phyloP scores from a whole-genome alignment of 164 flowering plant species.

The Sedum album region DNA sequence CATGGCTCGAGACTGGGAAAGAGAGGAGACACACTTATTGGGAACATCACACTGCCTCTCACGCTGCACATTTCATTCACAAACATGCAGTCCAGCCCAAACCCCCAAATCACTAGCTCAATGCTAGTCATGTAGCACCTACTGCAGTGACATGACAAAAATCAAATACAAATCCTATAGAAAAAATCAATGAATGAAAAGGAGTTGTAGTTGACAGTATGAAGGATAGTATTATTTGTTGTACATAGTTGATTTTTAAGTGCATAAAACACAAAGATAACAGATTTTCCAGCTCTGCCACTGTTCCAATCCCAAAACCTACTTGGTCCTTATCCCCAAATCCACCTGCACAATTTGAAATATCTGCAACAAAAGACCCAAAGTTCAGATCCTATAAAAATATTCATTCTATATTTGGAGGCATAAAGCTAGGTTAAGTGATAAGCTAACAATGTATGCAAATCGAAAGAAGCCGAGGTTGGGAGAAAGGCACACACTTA shows the following conservation, averaged over 20 bases:
- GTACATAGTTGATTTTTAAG: neutral
- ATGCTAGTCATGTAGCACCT: neutral
- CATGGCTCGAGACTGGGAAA: neutral
- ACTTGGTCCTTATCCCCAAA: neutral
- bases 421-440: neutral
- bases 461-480: neutral
- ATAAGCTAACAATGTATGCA: neutral
- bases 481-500: neutral
- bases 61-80: conserved; percentile 6
- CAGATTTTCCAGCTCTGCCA: neutral
- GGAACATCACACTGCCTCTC: conserved; percentile 3
- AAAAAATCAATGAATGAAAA: no score
- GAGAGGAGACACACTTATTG: conserved; percentile 2
- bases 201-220: no score
- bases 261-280: neutral
- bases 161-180: neutral
- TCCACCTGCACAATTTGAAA: neutral
- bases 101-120: conserved; percentile 7
- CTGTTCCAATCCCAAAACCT: neutral
- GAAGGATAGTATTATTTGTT: no score
- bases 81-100: neutral
- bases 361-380: neutral
- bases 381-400: no score
- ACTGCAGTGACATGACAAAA: neutral
- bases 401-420: neutral